Percentiles rank a stretch among this genome's conserved stretches.
These are phyloP conservation scores for Scedosporium apiospermum DNA, from an alignment of 2,329 filamentous ascomycete species.

Conservation along the genomic window DNA sequence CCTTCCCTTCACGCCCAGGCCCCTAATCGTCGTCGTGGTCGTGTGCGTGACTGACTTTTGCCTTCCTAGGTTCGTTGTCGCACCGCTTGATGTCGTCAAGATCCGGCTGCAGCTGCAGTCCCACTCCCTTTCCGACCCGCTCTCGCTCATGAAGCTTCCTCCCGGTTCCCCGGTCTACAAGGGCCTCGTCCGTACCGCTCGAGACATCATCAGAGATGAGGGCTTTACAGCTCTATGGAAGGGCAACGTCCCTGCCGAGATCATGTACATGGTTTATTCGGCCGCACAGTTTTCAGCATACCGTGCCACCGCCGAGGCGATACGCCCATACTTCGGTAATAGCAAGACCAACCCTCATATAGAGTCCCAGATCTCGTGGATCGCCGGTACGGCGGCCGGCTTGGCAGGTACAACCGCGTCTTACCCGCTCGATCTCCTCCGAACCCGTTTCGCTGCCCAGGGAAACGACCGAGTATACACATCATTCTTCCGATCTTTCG, in stretches of 20 bases:
- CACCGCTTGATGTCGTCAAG: conserved; percentile 94
- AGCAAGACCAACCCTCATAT: conserved; percentile 50
- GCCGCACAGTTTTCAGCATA: conserved; percentile 87
- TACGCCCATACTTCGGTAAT: conserved; percentile 42
- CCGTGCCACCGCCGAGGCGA: conserved; percentile 59
- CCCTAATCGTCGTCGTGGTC: too few species aligned
- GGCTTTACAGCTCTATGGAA: conserved; percentile 89
- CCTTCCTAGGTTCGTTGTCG: conserved; percentile 69
- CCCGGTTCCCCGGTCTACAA: conserved; percentile 48
- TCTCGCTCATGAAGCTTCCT: conserved; percentile 42
- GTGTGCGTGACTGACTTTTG: background rate
- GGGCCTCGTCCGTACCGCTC: conserved; percentile 67
- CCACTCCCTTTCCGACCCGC: conserved; percentile 69
- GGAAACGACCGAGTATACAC: conserved; percentile 70
- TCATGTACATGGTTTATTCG: conserved; percentile 88
- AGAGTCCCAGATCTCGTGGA: conserved; percentile 76
- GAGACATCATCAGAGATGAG: conserved; percentile 68
- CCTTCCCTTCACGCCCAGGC: conserved; percentile 5
- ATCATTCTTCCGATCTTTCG: conserved; percentile 58
- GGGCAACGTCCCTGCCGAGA: conserved; percentile 90
- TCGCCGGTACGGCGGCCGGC: conserved; percentile 75
- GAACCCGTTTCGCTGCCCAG: conserved; percentile 95
- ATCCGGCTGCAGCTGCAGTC: conserved; percentile 93
- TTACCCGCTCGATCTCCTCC: conserved; percentile 86
- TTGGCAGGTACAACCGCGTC: conserved; percentile 73